These are phyloP conservation scores for Hyparrhenia diplandra DNA, from an alignment of 176 grass and related monocot species.

Conservation along the genomic window DNA sequence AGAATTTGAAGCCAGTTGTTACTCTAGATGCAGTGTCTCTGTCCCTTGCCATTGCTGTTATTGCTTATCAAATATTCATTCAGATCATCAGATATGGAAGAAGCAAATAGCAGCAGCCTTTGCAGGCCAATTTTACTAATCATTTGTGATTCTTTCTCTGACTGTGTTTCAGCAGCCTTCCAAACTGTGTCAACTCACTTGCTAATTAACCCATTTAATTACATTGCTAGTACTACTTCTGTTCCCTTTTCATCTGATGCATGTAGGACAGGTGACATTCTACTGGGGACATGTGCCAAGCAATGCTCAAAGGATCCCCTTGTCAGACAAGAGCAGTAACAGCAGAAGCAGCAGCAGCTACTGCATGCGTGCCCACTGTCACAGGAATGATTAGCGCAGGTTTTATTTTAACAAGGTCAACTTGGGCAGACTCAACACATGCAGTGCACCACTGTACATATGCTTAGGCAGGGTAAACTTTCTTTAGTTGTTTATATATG, in stretches of 20 bases:
- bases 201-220: conserved; percentile 29
- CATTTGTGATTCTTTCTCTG: neutral
- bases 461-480: conserved; percentile 26
- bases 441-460: neutral
- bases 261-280: conserved; percentile 33
- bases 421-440: conserved; percentile 34
- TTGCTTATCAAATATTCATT: neutral
- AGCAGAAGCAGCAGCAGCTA: conserved; percentile 25
- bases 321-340: conserved; percentile 41
- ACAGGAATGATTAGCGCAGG: conserved; percentile 39
- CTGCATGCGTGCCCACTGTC: conserved; percentile 22
- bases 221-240: conserved; percentile 1
- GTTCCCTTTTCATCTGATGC: conserved; percentile 8
- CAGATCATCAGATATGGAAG: neutral
- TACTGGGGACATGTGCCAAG: conserved; percentile 38
- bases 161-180: neutral
- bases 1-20: neutral
- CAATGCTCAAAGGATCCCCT: conserved; percentile 19
- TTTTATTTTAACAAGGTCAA: conserved; percentile 44
- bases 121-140: conserved; percentile 14
- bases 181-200: conserved; percentile 6
- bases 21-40: neutral
- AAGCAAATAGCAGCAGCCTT: neutral
- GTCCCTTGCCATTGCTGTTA: neutral
- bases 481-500: conserved; percentile 23